Conservation (phyloP, 73 alveolate genomes). For the Tetrahymena thermophila region DNA sequence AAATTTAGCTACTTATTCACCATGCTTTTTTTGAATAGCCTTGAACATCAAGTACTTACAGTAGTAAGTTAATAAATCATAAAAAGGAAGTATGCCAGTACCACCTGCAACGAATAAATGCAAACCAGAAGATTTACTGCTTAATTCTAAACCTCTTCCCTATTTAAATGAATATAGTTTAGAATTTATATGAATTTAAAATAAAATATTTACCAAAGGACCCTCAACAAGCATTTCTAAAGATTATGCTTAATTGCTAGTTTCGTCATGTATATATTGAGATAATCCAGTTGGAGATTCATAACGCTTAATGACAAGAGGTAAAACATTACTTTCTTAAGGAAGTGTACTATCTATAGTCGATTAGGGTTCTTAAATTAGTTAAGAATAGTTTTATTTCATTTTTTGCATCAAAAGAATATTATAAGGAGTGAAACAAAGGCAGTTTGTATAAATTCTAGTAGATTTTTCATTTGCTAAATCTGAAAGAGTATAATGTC, state of each 20-base stretch:
- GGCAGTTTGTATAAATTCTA: background rate
- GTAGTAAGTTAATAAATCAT: slow-evolving; percentile 19
- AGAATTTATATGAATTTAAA: background rate
- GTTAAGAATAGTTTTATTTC: background rate
- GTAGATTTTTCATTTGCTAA: background rate
- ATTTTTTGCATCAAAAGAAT: background rate
- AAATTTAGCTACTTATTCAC: background rate
- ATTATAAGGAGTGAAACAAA: background rate
- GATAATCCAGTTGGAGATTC: background rate
- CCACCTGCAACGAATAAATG: slow-evolving; percentile 22
- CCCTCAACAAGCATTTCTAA: background rate
- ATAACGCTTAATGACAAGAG: background rate
- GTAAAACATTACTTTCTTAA: background rate
- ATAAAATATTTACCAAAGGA: background rate
- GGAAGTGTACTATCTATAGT: background rate
- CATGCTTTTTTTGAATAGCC: background rate
- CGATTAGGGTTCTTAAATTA: background rate
- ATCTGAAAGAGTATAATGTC: background rate
- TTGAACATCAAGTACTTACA: background rate
- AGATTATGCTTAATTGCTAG: background rate
- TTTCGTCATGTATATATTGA: background rate
- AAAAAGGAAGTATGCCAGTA: slow-evolving; percentile 33
- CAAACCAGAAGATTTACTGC: background rate
- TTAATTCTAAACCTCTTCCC: slow-evolving; percentile 41
- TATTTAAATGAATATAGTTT: background rate